A percentile compares a stretch with the other conserved stretches of the same genome.
These are phyloP conservation scores for Cyclotella choctawhatcheeana DNA, from an alignment of 108 stramenopile species.

Conservation along the genomic window DNA sequence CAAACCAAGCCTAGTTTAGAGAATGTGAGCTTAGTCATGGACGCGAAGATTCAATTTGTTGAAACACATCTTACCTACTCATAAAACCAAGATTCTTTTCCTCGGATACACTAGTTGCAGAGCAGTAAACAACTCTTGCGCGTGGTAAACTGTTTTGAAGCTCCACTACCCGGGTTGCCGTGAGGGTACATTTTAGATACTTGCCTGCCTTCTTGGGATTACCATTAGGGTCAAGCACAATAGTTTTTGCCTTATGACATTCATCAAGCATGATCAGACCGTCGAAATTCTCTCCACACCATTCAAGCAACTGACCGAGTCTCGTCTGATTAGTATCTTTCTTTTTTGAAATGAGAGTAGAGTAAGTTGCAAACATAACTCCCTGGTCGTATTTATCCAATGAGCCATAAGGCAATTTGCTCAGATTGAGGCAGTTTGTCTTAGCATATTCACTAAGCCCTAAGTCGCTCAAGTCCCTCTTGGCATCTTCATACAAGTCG, in stretches of 20 bases:
- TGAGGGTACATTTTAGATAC: constrained; percentile 62
- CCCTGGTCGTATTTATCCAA: constrained; percentile 21
- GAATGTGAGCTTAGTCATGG: too few relatives aligned
- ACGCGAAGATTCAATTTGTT: too few relatives aligned
- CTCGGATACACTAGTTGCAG: constrained; percentile 86
- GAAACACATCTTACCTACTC: too few relatives aligned
- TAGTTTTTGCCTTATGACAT: too few relatives aligned
- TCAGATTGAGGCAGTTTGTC: constrained; percentile 32
- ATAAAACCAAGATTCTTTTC: constrained; percentile 82
- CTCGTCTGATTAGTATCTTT: constrained; percentile 77
- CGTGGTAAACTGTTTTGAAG: constrained; percentile 76
- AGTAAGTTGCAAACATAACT: constrained; percentile 55
- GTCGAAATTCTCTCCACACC: constrained; percentile 10
- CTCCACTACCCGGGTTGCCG: constrained; percentile 65
- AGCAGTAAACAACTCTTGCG: constrained; percentile 80
- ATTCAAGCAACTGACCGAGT: constrained; percentile 77
- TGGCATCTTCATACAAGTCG: constrained; percentile 64
- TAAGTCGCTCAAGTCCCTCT: constrained; percentile 62
- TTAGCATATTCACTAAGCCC: constrained; percentile 28
- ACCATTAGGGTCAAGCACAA: too few relatives aligned
- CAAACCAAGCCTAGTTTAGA: constrained; percentile 77
- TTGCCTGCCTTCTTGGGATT: constrained; percentile 90
- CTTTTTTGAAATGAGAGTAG: constrained; percentile 53
- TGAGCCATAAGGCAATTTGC: too few relatives aligned
- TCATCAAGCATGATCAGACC: constrained; percentile 65